These are phyloP conservation scores for Russula sp. DNA, from an alignment of 768 basidiomycete species.

Conservation along the genomic window DNA sequence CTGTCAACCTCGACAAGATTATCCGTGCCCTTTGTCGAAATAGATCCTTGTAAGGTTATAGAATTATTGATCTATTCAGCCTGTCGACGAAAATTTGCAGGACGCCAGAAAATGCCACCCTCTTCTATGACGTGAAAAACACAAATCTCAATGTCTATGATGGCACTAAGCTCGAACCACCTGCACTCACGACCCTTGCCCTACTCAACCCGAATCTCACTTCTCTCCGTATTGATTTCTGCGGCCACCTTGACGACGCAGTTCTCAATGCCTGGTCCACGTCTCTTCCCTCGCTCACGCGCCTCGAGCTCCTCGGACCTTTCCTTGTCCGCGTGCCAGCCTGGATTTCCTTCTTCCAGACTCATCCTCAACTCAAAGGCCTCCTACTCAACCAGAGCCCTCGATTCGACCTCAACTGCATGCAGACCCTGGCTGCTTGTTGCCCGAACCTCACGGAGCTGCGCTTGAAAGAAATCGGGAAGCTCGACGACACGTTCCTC, in stretches of 20 bases:
- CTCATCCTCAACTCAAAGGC: conserved; percentile 55
- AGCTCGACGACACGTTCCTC: conserved; percentile 61
- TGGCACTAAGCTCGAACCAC: conserved; percentile 68
- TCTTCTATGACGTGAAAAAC: conserved; percentile 80
- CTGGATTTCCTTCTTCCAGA: conserved; percentile 72
- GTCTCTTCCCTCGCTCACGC: conserved; percentile 58
- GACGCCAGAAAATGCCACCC: conserved; percentile 66
- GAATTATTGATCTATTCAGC: background rate
- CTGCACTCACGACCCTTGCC: conserved; percentile 64
- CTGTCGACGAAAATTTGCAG: conserved; percentile 34
- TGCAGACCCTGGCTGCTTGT: conserved; percentile 47
- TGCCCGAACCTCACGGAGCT: conserved; percentile 62
- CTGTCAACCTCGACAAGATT: conserved; percentile 78
- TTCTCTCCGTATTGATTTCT: conserved; percentile 73
- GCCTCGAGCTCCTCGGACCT: conserved; percentile 79
- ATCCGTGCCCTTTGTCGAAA: conserved; percentile 78
- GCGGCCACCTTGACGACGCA: conserved; percentile 70
- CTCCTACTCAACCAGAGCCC: conserved; percentile 85
- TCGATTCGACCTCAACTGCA: conserved; percentile 70
- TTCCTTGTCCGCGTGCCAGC: conserved; percentile 70
- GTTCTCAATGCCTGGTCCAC: conserved; percentile 54
- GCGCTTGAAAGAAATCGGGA: conserved; percentile 71
- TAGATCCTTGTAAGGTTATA: conserved; percentile 59
- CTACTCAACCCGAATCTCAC: conserved; percentile 82
- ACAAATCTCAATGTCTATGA: conserved; percentile 73